Conservation (phyloP, 2,329 filamentous ascomycete species). For the Lasiodiplodia sp. region DNA sequence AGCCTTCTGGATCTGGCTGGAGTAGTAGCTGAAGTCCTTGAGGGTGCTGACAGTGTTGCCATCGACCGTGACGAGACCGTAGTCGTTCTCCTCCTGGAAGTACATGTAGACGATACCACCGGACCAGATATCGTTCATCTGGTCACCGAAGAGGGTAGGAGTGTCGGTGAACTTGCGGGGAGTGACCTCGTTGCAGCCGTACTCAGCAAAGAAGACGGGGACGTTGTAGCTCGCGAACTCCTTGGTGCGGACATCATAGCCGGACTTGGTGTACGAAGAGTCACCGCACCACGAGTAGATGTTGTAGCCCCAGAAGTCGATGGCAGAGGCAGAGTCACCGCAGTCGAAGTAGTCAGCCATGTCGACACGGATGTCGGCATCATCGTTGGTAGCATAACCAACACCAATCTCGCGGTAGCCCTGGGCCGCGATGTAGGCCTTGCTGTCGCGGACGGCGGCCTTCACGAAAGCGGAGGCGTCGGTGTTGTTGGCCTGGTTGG, state of each 20-base stretch:
- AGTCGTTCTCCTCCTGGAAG: slow-evolving; percentile 90
- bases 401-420: slow-evolving; percentile 82
- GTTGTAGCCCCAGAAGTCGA: slow-evolving; percentile 99
- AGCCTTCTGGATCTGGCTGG: slow-evolving; percentile 72
- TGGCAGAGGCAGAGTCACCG: slow-evolving; percentile 67
- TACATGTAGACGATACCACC: slow-evolving; percentile 99
- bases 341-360: slow-evolving; percentile 97
- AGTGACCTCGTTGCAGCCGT: slow-evolving; percentile 83
- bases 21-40: slow-evolving; percentile 77
- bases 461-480: slow-evolving; percentile 93
- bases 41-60: slow-evolving; percentile 70
- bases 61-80: slow-evolving; percentile 74
- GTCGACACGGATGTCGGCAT: slow-evolving; percentile 79
- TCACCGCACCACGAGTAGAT: slow-evolving; percentile 99
- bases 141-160: slow-evolving; percentile 74
- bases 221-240: slow-evolving; percentile 92
- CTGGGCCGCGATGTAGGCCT: slow-evolving; percentile 87
- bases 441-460: slow-evolving; percentile 94
- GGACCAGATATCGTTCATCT: slow-evolving; percentile 89
- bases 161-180: slow-evolving; percentile 88
- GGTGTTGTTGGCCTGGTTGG: slow-evolving; percentile 88
- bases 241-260: slow-evolving; percentile 80
- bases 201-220: slow-evolving; percentile 98
- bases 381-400: slow-evolving; percentile 96
- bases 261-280: slow-evolving; percentile 77